Percentiles rank a stretch among this genome's conserved stretches.
Evolutionary conservation across 2,329 filamentous ascomycete genomes (phyloP).

Genomic region (Ciborinia camelliae): DNA sequence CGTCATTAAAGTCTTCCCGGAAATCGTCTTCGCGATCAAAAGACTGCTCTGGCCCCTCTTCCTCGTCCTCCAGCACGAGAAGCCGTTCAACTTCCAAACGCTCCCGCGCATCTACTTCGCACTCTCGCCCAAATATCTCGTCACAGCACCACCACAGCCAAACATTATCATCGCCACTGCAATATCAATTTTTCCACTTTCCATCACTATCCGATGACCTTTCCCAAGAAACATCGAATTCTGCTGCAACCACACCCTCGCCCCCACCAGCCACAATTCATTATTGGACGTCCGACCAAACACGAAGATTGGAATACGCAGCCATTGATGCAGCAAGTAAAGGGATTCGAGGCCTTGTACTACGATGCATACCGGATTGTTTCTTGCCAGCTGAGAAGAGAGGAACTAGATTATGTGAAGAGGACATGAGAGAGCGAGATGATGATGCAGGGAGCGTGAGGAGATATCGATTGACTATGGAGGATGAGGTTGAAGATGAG

Average conservation of each 20-base stretch:
- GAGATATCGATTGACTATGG: conserved; percentile 52
- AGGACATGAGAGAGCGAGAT: conserved; percentile 22
- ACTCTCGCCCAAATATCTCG: not conserved
- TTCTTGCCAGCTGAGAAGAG: conserved; percentile 52
- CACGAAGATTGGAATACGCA: conserved; percentile 61
- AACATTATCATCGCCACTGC: conserved; percentile 14
- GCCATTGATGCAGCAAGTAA: conserved; percentile 61
- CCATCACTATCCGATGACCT: conserved; percentile 27
- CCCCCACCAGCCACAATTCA: conserved; percentile 58
- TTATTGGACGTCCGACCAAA: conserved; percentile 65
- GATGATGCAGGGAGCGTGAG: conserved; percentile 58
- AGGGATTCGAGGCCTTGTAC: conserved; percentile 59
- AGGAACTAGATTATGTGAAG: conserved; percentile 53
- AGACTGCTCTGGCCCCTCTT: conserved; percentile 13
- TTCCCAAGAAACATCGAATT: conserved; percentile 30
- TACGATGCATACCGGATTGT: conserved; percentile 59
- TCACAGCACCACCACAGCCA: conserved; percentile 20
- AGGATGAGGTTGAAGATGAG: conserved; percentile 19
- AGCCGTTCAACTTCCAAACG: conserved; percentile 20
- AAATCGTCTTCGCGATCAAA: conserved; percentile 28
- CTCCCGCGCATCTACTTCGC: conserved; percentile 14
- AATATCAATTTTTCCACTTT: conserved; percentile 36
- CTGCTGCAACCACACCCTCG: conserved; percentile 35
- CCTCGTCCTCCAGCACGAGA: conserved; percentile 13
- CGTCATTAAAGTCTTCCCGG: conserved; percentile 19